phyloP scores from a whole-genome alignment of 1,284 basidiomycete species.

The Cryptococcus wingfieldii region DNA sequence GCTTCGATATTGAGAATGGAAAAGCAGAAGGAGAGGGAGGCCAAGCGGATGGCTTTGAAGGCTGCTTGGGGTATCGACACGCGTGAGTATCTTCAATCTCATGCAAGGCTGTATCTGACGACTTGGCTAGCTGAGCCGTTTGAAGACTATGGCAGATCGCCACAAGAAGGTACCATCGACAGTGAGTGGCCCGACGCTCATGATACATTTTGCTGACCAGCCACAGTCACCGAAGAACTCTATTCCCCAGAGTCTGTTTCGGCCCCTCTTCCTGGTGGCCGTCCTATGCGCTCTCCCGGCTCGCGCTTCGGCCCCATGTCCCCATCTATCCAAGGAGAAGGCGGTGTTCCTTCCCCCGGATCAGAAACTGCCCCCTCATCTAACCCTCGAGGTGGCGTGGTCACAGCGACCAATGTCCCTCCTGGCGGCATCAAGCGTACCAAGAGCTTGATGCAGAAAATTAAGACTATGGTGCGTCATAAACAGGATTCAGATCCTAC shows the following conservation, averaged over 20 bases:
- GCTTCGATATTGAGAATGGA: conserved; percentile 29
- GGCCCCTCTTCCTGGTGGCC: conserved; percentile 13
- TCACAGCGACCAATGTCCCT: conserved; percentile 1
- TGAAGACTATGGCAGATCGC: conserved; percentile 47
- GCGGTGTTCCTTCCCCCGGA: conserved; percentile 13
- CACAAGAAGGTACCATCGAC: conserved; percentile 30
- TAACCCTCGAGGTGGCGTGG: conserved; percentile 1
- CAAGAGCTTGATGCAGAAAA: conserved; percentile 50
- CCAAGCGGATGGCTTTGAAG: conserved; percentile 45
- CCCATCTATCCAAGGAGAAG: conserved; percentile 21
- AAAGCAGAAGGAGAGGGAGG: conserved; percentile 40
- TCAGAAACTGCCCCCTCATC: conserved; percentile 7
- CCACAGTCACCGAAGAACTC: conserved; percentile 21
- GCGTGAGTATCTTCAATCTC: conserved; percentile 30
- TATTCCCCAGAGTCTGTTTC: conserved; percentile 15
- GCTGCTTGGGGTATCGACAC: conserved; percentile 49
- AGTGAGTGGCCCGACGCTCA: conserved; percentile 16
- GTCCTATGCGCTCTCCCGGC: conserved; percentile 37
- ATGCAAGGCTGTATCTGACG: not conserved
- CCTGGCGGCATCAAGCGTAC: conserved; percentile 46
- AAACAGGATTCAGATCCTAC: conserved; percentile 20
- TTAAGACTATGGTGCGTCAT: conserved; percentile 50
- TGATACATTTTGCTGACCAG: not conserved
- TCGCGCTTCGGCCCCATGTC: conserved; percentile 20
- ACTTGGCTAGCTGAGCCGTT: conserved; percentile 42